Evolutionary conservation across 202 grass and related monocot species (phyloP), one percentile per base, ranked within the genome.

Genomic region (Elaeis oleifera): DNA sequence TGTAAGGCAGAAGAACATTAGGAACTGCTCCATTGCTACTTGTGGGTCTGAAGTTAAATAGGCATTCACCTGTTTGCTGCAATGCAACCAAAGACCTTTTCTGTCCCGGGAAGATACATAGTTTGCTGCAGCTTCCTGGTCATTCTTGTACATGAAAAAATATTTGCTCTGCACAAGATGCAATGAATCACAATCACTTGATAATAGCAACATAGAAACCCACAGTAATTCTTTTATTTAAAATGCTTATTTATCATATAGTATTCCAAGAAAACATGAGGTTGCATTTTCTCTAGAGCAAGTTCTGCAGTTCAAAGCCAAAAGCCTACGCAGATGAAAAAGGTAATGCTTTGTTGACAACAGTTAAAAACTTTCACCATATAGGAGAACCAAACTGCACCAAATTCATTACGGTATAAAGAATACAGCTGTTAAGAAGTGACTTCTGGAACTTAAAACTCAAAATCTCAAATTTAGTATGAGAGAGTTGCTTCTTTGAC

Each of bases 141-240:
- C 73, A 58, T 61, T 69, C 54, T 70, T 83, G 73, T 83, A 83
- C 57, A 57, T 73, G 56, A 54, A 55, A 63, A 83, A 83, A 50
- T 73, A 64, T 39, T 77, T 77, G 63, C 68, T 77, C 80, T 83
- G 73, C 56, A 83, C 53, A 51, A 61, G 61, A 53, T 13, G 17
- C 50, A 28, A 9, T 22, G 8, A 55, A 20, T 3, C 23, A 54
- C 6, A 27, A 16, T 5, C 50, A 53, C 18, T 18, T 18, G 6
- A 54, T 18, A 14, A 18, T 16, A 20, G 20, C 0, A 13, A 55
- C 23, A 56, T 28, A 5, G 7, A 54, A 54, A 36, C 24, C 16
- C 5, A 53, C 6, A 5, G 7, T n/a, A 18, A 17, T 15, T 0
- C 4, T 26, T 28, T 59, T 59, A 5, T 26, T 14, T 48, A 16